Evolutionary conservation across 805 yeast genomes (phyloP), one percentile per base, ranked within the genome.

Genomic region (Hanseniaspora occidentalis): DNA sequence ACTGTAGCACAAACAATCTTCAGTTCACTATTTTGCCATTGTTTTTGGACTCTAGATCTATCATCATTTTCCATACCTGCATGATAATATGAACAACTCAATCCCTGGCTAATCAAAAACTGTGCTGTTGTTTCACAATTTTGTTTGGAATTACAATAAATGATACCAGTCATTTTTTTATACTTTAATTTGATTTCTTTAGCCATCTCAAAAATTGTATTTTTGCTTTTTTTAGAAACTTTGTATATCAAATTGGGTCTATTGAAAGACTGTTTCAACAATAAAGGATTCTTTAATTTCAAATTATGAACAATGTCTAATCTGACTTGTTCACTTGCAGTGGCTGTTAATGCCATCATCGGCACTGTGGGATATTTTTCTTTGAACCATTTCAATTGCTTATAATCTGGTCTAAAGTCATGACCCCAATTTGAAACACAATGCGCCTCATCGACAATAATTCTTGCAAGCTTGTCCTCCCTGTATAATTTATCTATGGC

Each of bases 361-460:
- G 98, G 98, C 4, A 85, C 75, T 39, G 70, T 71, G 0, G 95
- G 94, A 54, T 72, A 92, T 37, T 74, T 70, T 16, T 63, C 58
- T 52, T 85, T 85, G 58, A 92, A 83, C 47, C 69, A 71, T 26
- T 76, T 74, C 53, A 92, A 66, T 9, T 79, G 81, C 51, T 86
- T 84, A 62, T 92, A 92, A 58, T 92, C 97, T 0, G 97, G 96
- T 39, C 98, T 69, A 58, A 92, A 92, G 60, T 92, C 98, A 60
- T 92, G 98, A 17, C 98, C 98, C 98, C 98, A 92, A 9, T 94
- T 81, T 39, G 95, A 84, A 35, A 92, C 94, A 69, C 98, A 92
- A 62, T 92, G 98, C 0, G 98, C 98, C 56, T 82, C 98, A 62
- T 92, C 98, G 35, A 92, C 85, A 9, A 92, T 95, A 29, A 92